These are phyloP conservation scores for Macrophomina pseudophaseolina DNA, from an alignment of 2,329 filamentous ascomycete species.

Conservation along the genomic window DNA sequence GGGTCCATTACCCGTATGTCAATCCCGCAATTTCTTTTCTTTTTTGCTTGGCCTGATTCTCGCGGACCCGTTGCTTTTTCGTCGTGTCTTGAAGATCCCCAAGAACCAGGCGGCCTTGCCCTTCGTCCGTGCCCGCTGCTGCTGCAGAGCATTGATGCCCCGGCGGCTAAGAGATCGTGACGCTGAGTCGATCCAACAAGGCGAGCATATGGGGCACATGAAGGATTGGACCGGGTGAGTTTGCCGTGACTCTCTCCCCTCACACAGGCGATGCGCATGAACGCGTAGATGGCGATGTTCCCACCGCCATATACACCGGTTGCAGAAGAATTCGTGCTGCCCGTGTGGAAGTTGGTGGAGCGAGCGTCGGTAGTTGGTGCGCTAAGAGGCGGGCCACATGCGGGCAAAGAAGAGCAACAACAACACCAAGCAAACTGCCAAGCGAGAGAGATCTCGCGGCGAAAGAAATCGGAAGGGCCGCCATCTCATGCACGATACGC, in stretches of 20 bases:
- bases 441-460: background rate
- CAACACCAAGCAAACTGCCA: background rate
- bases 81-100: background rate
- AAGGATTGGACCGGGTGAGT: background rate
- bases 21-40: background rate
- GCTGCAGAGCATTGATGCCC: background rate
- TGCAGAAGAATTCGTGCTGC: too few species aligned
- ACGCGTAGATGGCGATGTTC: background rate
- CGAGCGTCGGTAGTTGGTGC: too few species aligned
- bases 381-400: background rate
- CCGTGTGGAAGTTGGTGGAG: too few species aligned
- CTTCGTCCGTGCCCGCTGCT: background rate
- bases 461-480: background rate
- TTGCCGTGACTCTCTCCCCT: background rate
- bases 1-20: background rate
- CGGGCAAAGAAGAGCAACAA: background rate
- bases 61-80: conserved; percentile 5
- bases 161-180: background rate
- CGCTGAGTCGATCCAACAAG: too few species aligned
- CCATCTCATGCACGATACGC: background rate
- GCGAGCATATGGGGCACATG: background rate
- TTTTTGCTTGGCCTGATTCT: background rate
- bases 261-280: background rate
- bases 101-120: background rate
- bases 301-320: background rate